Base-by-base conservation (phyloP, 495 filamentous ascomycete genomes). In the Penicillium goetzii region DNA sequence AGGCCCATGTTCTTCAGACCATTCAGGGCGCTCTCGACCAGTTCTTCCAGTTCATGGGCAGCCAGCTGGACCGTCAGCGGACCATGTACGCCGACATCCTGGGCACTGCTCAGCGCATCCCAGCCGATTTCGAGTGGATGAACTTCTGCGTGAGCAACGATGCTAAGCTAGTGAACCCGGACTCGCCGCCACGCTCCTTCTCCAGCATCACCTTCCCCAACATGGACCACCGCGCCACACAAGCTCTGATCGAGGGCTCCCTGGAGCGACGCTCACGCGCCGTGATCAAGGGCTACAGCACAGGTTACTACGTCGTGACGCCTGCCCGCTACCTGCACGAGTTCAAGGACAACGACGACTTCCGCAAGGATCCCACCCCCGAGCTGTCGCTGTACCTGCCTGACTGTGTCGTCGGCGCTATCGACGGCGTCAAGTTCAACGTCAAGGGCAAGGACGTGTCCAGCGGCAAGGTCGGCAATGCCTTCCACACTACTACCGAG, bases 381-480 rank as follows among this genome's bases (percentile, higher is more conserved):
- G 93, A 98, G 73, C 80, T 93, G 10, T 92, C 90, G 25, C 88
- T 99, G 58, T 99, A 92, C 73, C 86, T 99, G 9, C 95, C 95
- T 49, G 96, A 99, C 71, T 96, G 93, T 69, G 77, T 85, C 26
- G 82, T 98, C 60, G 92, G 93, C 59, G 82, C 83, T 5, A 81
- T 92, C 43, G 85, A 82, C 64, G 93, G 89, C 45, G 82, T 85
- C 65, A 97, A 96, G 74, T 97, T 99, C 86, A 89, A 85, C 68
- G 82, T 99, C 74, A 97, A 97, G 80, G 96, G 95, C 68, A 99
- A 98, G 77, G 92, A 98, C 70, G 84, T 84, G 6, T 84, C 82
- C 38, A 83, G 83, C 70, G 84, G 86, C 62, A 84, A 84, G 65
- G 76, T 88, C 56, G 84, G 85, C 15, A 84, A 82, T 60, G 83